Percentiles rank a stretch among this genome's conserved stretches.
These are phyloP conservation scores for Myriosclerotinia scirpicola DNA, from an alignment of 2,329 filamentous ascomycete genomes.

Conservation along the genomic window DNA sequence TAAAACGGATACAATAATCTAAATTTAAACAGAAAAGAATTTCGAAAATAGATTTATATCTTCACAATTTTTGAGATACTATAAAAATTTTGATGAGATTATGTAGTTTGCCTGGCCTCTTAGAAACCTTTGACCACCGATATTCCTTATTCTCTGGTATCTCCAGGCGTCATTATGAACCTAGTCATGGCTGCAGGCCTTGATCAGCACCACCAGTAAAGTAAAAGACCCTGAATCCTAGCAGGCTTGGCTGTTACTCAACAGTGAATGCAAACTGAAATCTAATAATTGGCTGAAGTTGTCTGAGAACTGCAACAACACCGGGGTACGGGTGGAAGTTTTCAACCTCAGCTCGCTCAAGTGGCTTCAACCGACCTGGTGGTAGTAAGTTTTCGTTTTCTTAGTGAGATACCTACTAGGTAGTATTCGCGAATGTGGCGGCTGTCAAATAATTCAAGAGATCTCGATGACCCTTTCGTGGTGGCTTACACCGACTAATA, in stretches of 20 bases:
- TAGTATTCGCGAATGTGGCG: neutral
- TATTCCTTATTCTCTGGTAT: neutral
- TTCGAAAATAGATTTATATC: no score
- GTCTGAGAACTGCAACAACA: slow-evolving; percentile 1
- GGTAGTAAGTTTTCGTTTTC: neutral
- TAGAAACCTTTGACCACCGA: neutral
- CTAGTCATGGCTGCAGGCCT: neutral
- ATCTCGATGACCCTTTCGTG: neutral
- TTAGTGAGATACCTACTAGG: no score
- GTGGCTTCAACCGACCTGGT: neutral
- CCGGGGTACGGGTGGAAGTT: neutral
- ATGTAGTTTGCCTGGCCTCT: no score
- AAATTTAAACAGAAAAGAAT: no score
- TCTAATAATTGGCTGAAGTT: neutral
- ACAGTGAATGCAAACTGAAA: neutral
- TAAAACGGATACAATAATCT: no score
- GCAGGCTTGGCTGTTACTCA: neutral
- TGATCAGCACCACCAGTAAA: no score
- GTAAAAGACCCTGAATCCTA: neutral
- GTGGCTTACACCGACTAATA: neutral
- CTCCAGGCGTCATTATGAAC: neutral
- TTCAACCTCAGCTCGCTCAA: no score
- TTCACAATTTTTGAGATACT: no score
- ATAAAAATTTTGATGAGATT: no score
- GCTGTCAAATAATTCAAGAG: neutral